Conservation (phyloP, 495 filamentous ascomycete species). For the Hypoxylon lienhwacheense region DNA sequence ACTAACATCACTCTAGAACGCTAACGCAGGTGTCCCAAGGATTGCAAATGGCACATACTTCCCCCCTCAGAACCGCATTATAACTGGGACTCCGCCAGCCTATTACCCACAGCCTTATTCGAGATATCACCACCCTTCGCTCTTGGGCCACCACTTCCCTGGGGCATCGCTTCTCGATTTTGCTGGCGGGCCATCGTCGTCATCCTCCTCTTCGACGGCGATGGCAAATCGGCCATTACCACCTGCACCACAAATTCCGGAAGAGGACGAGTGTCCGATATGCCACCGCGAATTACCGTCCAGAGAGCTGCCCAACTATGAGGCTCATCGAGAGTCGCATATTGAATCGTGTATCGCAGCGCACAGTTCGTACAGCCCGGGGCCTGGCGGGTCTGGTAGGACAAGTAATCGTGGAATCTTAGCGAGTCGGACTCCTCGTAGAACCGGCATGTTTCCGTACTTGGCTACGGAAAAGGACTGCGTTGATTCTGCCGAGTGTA, state of each 20-base stretch:
- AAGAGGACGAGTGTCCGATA: conserved; percentile 90
- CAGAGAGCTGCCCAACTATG: conserved; percentile 58
- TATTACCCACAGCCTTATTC: conserved; percentile 37
- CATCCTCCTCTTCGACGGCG: conserved; percentile 24
- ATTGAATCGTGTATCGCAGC: conserved; percentile 72
- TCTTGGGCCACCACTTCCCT: conserved; percentile 24
- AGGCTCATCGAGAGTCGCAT: conserved; percentile 71
- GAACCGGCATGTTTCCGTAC: conserved; percentile 63
- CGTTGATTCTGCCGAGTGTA: conserved; percentile 78
- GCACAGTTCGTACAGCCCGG: conserved; percentile 45
- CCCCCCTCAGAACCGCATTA: conserved; percentile 37
- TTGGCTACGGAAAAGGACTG: conserved; percentile 91
- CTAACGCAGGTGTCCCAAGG: conserved; percentile 26
- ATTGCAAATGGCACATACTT: conserved; percentile 16
- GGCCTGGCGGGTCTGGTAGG: conserved; percentile 8
- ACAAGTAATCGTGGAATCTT: conserved; percentile 25
- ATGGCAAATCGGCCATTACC: conserved; percentile 36
- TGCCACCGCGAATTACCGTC: conserved; percentile 78
- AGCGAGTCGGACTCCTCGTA: conserved; percentile 39
- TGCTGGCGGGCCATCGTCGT: conserved; percentile 28
- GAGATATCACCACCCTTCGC: conserved; percentile 23
- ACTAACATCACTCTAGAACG: conserved; percentile 28
- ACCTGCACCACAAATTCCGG: conserved; percentile 53
- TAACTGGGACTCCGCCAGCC: conserved; percentile 43
- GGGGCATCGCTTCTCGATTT: conserved; percentile 35